These are phyloP conservation scores for Magnolia sinica DNA, from an alignment of 164 flowering plant genomes.

Conservation along the genomic window DNA sequence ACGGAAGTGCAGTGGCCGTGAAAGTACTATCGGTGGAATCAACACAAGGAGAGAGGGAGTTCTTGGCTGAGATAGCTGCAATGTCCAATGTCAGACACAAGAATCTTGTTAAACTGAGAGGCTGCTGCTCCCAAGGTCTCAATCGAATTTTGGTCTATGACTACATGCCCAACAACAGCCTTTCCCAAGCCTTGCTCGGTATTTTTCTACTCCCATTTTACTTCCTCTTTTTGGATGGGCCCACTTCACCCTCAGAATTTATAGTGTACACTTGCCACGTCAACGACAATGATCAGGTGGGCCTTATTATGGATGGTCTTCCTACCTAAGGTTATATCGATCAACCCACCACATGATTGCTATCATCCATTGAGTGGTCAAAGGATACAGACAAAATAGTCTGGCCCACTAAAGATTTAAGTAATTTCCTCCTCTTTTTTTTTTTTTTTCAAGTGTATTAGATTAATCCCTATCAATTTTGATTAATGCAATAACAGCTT, in stretches of 20 bases:
- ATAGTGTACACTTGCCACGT: too few relatives aligned
- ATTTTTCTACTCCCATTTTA: slow-evolving; percentile 8
- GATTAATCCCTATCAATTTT: too few relatives aligned
- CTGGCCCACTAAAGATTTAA: too few relatives aligned
- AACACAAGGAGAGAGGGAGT: slow-evolving; percentile 73
- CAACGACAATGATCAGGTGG: too few relatives aligned
- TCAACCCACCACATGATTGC: too few relatives aligned
- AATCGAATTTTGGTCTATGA: slow-evolving; percentile 80
- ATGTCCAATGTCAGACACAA: slow-evolving; percentile 70
- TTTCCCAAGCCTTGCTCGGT: slow-evolving; percentile 76
- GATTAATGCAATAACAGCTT: not conserved
- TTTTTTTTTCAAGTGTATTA: too few relatives aligned
- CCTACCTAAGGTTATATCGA: not conserved
- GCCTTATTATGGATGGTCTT: not conserved
- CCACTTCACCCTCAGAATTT: not conserved
- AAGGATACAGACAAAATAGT: too few relatives aligned
- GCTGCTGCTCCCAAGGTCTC: slow-evolving; percentile 73
- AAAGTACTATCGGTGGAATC: slow-evolving; percentile 86
- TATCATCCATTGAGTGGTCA: too few relatives aligned
- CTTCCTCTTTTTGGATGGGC: not conserved
- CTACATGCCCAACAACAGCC: slow-evolving; percentile 80
- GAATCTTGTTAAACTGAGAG: slow-evolving; percentile 72
- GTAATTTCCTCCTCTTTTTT: too few relatives aligned
- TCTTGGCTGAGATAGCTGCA: slow-evolving; percentile 72
- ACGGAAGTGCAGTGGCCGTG: slow-evolving; percentile 67